A percentile compares a stretch with the other conserved stretches of the same genome.
Conservation (phyloP, 1,284 basidiomycete species). For the Cryptococcus wingfieldii region DNA sequence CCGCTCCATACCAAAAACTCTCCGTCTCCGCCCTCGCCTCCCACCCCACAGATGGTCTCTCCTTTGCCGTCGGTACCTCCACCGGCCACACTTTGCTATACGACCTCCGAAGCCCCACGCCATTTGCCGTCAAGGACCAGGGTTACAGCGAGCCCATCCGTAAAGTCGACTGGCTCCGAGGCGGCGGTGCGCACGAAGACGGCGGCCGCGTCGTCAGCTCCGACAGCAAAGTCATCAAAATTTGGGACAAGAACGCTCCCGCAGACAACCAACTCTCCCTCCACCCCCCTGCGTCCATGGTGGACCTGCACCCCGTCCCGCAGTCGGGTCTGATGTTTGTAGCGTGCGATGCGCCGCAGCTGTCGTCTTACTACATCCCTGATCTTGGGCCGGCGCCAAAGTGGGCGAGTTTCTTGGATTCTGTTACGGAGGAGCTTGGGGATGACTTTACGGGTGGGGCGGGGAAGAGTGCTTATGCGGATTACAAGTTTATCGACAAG, state of each 20-base stretch:
- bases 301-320: constrained; percentile 82
- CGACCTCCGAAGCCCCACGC: constrained; percentile 78
- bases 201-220: constrained; percentile 75
- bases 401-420: constrained; percentile 97
- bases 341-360: constrained; percentile 87
- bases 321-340: constrained; percentile 78
- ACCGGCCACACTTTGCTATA: constrained; percentile 93
- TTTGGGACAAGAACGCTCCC: constrained; percentile 84
- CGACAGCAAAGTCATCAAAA: constrained; percentile 91
- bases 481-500: constrained; percentile 95
- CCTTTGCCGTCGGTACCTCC: constrained; percentile 89
- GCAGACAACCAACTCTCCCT: constrained; percentile 85
- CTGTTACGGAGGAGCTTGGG: constrained; percentile 96
- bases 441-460: constrained; percentile 59
- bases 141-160: constrained; percentile 92
- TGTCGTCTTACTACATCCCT: constrained; percentile 89
- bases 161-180: constrained; percentile 84
- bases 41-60: constrained; percentile 74
- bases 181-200: constrained; percentile 75
- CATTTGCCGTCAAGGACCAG: constrained; percentile 90
- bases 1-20: constrained; percentile 47
- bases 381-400: constrained; percentile 92
- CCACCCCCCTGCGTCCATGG: constrained; percentile 80
- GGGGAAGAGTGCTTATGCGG: constrained; percentile 67
- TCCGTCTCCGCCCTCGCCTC: constrained; percentile 81